Base-by-base conservation (phyloP, 2,329 filamentous ascomycete genomes). In the Colletotrichum sp. region DNA sequence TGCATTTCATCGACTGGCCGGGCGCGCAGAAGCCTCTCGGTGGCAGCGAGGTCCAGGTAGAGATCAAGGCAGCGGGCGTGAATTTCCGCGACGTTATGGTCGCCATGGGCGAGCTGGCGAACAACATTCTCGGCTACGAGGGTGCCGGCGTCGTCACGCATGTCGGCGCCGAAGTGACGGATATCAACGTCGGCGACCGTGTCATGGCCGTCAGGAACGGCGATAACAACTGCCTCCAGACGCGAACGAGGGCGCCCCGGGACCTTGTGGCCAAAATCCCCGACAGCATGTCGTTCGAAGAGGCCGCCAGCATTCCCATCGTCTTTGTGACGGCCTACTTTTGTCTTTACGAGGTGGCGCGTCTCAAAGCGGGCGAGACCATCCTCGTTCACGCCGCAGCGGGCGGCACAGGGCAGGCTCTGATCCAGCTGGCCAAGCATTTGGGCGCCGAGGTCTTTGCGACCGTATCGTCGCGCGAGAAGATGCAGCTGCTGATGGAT, bases 21-120 rank as follows among this genome's bases (percentile, higher is more conserved):
- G 51, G 75, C 24, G 64, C 72, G 34, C 33, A 65, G 21, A 65
- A 76, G 21, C 38, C 61, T 3, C 74, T 81, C 5, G 34, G 54
- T 12, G 66, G 69, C 8, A 73, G 78, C 31, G 76, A 80, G 11
- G 70, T 84, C 18, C 81, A 84, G 69, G 77, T 84, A 11, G 73
- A 81, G 29, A 65, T 78, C 3, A 76, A 77, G 65, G 81, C 82
- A 2, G 76, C 76, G 5, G 81, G 81, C 21, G 59, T 85, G 27
- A 84, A 83, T 63, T 84, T 83, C 70, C 70, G 76, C 11, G 85
- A 86, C 73, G 76, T 84, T n/a, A 77, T 83, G 16, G 78, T 79
- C 13, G 78, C 81, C 11, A 76, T 78, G 71, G 78, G 78, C 13
- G 72, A 76, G 34, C 69, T 79, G 24, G 76, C 78, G 6, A 78